Percentiles rank a stretch among this genome's conserved stretches.
Conservation (phyloP, 805 yeast genomes). For the Metschnikowia dekortorum region DNA sequence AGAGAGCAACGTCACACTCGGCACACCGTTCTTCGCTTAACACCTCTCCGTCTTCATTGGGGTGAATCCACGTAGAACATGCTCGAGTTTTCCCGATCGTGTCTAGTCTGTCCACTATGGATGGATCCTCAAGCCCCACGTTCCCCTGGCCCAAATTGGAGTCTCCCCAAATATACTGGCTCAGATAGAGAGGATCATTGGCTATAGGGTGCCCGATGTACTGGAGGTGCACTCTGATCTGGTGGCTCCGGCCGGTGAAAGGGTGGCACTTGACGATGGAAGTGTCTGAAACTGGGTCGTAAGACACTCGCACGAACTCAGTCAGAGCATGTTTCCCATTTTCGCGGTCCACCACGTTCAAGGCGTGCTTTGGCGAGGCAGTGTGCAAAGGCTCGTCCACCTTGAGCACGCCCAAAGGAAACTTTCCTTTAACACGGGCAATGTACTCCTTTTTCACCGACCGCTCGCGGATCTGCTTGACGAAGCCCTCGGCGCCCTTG, state of each 20-base stretch:
- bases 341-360: conserved; percentile 48
- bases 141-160: conserved; percentile 58
- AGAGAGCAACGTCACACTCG: conserved; percentile 64
- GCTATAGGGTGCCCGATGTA: conserved; percentile 85
- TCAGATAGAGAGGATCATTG: conserved; percentile 89
- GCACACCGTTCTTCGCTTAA: conserved; percentile 56
- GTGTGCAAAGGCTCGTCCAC: conserved; percentile 70
- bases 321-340: conserved; percentile 76
- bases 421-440: conserved; percentile 84
- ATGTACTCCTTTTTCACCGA: conserved; percentile 77
- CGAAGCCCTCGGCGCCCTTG: conserved; percentile 71
- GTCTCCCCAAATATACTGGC: conserved; percentile 73
- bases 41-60: conserved; percentile 60
- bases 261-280: conserved; percentile 83
- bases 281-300: conserved; percentile 50
- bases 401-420: conserved; percentile 51
- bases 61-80: conserved; percentile 67
- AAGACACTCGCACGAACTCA: conserved; percentile 59
- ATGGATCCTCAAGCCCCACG: conserved; percentile 40
- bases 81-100: conserved; percentile 65
- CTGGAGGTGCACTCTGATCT: conserved; percentile 89
- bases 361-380: conserved; percentile 66
- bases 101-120: conserved; percentile 49
- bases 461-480: conserved; percentile 66
- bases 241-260: conserved; percentile 91